phyloP scores from a whole-genome alignment of 345 rosid species.

The Abelmoschus esculentus region DNA sequence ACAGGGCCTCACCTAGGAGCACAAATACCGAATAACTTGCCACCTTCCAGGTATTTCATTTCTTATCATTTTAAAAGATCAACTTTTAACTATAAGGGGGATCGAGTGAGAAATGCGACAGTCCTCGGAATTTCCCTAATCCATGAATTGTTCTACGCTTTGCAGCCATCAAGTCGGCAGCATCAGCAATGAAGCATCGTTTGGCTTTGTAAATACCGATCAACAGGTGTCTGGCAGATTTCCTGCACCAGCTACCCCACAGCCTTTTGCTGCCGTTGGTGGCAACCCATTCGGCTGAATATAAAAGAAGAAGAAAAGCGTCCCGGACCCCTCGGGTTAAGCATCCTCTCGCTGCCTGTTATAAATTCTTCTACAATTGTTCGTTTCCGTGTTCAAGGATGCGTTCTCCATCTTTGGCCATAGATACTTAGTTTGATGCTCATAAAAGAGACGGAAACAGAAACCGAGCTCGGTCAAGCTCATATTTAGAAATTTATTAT shows the following conservation, averaged over 20 bases:
- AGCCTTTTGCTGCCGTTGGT: slow-evolving; percentile 48
- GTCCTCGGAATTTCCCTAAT: background rate
- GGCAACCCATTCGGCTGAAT: slow-evolving; percentile 64
- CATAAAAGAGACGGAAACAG: background rate
- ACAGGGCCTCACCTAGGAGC: slow-evolving; percentile 55
- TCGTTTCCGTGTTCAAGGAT: slow-evolving; percentile 2
- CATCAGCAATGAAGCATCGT: slow-evolving; percentile 29
- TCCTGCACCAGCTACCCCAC: slow-evolving; percentile 28
- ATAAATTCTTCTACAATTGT: too few species aligned
- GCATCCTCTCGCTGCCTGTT: slow-evolving; percentile 34
- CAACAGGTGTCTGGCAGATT: slow-evolving; percentile 37
- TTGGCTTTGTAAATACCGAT: slow-evolving; percentile 34
- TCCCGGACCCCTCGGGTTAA: slow-evolving; percentile 6
- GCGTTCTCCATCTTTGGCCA: slow-evolving; percentile 13
- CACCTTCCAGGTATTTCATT: slow-evolving; percentile 45
- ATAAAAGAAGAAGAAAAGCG: background rate
- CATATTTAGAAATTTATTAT: background rate
- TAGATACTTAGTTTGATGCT: slow-evolving; percentile 9
- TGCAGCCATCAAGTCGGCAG: slow-evolving; percentile 33
- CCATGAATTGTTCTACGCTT: background rate
- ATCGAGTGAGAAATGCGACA: background rate
- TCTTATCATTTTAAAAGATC: background rate
- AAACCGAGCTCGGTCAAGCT: too few species aligned
- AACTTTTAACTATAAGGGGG: background rate
- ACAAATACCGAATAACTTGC: slow-evolving; percentile 41